Conservation (phyloP, 2,329 filamentous ascomycete species). For the Pseudocercospora vitis region DNA sequence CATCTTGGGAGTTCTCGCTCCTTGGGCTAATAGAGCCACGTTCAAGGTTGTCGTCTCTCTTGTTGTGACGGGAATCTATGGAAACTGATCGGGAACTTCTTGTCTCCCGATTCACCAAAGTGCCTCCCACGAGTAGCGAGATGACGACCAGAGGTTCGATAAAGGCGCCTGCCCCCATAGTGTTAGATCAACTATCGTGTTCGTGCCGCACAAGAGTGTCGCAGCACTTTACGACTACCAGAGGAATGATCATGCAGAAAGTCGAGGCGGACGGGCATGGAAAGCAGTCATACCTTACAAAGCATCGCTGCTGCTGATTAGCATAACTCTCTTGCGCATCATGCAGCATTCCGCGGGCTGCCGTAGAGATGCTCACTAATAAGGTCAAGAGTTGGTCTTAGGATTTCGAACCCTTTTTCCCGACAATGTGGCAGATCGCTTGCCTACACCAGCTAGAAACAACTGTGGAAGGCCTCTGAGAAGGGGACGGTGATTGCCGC, state of each 20-base stretch:
- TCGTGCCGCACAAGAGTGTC: too few species aligned
- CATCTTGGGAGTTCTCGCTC: constrained; percentile 34
- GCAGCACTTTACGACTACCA: too few species aligned
- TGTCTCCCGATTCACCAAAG: constrained; percentile 60
- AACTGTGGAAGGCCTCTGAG: too few species aligned
- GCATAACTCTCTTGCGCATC: background rate
- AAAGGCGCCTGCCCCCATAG: constrained; percentile 53
- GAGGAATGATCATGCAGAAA: too few species aligned
- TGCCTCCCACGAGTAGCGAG: constrained; percentile 60
- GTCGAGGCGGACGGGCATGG: too few species aligned
- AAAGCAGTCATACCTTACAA: background rate
- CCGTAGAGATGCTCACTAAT: background rate
- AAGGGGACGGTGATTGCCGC: too few species aligned
- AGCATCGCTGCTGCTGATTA: background rate
- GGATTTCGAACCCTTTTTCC: too few species aligned
- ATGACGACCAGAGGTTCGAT: constrained; percentile 64
- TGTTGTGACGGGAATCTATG: too few species aligned
- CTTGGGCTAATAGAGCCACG: constrained; percentile 43
- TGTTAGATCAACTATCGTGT: background rate
- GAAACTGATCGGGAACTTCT: constrained; percentile 8
- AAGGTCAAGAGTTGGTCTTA: background rate
- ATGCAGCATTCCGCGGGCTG: background rate
- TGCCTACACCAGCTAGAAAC: too few species aligned
- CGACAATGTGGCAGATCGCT: too few species aligned
- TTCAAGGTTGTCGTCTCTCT: constrained; percentile 38